These are phyloP conservation scores for Talaromyces stipitatus DNA, from an alignment of 495 filamentous ascomycete species.

Conservation along the genomic window DNA sequence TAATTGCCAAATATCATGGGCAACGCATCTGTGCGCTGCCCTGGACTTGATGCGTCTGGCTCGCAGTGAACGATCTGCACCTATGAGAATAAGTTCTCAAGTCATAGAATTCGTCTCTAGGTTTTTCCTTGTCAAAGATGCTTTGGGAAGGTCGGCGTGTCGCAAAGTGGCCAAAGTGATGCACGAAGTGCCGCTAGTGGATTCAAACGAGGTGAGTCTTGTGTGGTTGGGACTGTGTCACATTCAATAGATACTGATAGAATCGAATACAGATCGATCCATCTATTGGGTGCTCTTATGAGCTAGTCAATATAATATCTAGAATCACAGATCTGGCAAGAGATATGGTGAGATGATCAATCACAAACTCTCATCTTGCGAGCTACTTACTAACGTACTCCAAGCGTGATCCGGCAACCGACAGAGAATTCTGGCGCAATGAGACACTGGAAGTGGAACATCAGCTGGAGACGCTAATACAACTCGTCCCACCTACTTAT, in stretches of 20 bases:
- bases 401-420: neutral
- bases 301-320: conserved; percentile 2
- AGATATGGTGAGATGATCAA: neutral
- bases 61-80: neutral
- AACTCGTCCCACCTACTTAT: neutral
- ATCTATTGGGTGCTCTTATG: conserved; percentile 6
- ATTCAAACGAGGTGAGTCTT: conserved; percentile 1
- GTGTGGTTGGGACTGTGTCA: neutral
- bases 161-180: conserved; percentile 2
- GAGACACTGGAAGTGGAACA: neutral
- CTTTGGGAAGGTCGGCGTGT: conserved; percentile 2
- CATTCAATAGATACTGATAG: neutral
- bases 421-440: neutral
- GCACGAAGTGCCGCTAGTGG: conserved; percentile 1
- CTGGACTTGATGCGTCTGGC: conserved; percentile 4
- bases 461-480: neutral
- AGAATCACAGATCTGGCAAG: conserved; percentile 5
- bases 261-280: neutral
- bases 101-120: conserved; percentile 3
- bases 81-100: neutral
- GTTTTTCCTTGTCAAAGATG: conserved; percentile 7
- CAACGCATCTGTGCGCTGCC: conserved; percentile 1
- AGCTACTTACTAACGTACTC: neutral
- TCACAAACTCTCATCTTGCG: neutral
- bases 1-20: conserved; percentile 5